These are phyloP conservation scores for Phytophthora agathidicida DNA, from an alignment of 352 stramenopile species.

Conservation along the genomic window DNA sequence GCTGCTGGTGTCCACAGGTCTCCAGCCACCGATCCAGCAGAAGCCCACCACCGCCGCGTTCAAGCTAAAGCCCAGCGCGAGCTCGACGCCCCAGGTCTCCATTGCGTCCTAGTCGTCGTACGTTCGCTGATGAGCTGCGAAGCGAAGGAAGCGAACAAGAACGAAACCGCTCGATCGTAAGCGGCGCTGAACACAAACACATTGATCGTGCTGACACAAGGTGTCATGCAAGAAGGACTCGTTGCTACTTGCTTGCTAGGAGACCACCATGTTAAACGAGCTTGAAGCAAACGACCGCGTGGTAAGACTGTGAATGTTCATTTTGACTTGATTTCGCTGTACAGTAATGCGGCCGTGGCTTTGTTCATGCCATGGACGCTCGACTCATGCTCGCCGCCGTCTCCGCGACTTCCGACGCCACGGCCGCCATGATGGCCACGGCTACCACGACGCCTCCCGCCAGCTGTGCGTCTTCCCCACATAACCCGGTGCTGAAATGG, in stretches of 20 bases:
- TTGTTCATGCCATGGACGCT: slow-evolving; percentile 11
- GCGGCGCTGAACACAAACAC: slow-evolving; percentile 1
- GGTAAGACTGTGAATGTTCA: slow-evolving; percentile 10
- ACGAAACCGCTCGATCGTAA: slow-evolving; percentile 15
- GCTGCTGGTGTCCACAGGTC: slow-evolving; percentile 16
- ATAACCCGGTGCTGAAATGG: slow-evolving; percentile 27
- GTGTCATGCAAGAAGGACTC: no score
- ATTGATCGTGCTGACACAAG: no score
- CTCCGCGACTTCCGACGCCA: slow-evolving; percentile 17
- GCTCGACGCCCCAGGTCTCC: slow-evolving; percentile 21
- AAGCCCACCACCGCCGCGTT: slow-evolving; percentile 16
- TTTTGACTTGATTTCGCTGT: slow-evolving; percentile 21
- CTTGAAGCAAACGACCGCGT: slow-evolving; percentile 15
- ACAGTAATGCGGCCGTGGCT: slow-evolving; percentile 13
- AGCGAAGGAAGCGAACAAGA: background rate
- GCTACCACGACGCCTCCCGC: slow-evolving; percentile 25
- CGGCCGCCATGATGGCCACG: slow-evolving; percentile 21
- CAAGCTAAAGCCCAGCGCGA: slow-evolving; percentile 20
- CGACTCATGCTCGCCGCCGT: slow-evolving; percentile 27
- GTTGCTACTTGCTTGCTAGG: no score
- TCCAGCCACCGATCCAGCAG: slow-evolving; percentile 28
- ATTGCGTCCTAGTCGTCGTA: background rate
- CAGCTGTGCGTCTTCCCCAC: slow-evolving; percentile 25
- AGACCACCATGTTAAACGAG: slow-evolving; percentile 15
- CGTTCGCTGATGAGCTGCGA: background rate